phyloP scores from a whole-genome alignment of 2,329 filamentous ascomycete species.

The Sporothrix sp. region DNA sequence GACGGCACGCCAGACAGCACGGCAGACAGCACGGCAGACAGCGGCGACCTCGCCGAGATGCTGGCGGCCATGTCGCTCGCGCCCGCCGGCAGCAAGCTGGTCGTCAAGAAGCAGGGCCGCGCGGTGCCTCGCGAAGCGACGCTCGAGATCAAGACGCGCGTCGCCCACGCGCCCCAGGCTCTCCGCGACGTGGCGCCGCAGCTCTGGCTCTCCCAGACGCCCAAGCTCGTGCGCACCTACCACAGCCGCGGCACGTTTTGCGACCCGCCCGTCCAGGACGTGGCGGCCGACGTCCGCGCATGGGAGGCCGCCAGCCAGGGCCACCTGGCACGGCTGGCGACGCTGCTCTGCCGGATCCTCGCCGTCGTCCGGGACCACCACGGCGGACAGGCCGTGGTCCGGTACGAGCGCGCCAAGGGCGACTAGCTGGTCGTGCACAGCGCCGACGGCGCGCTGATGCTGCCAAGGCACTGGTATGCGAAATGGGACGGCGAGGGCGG shows the following conservation, averaged over 20 bases:
- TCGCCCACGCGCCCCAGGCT: neutral
- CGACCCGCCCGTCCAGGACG: neutral
- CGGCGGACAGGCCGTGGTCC: neutral
- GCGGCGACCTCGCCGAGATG: neutral
- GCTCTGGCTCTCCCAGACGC: slow-evolving; percentile 8
- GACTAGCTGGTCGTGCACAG: neutral
- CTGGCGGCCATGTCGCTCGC: neutral
- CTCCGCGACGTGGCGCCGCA: slow-evolving; percentile 15
- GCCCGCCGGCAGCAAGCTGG: neutral
- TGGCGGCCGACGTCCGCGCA: neutral
- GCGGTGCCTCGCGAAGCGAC: neutral
- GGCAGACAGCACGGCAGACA: neutral
- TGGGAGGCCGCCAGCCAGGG: neutral
- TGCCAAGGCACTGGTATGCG: neutral
- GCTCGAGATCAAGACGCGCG: neutral
- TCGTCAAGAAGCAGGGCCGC: neutral
- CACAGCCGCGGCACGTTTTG: neutral
- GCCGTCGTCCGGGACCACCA: neutral
- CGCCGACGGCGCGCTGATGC: neutral
- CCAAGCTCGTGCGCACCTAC: slow-evolving; percentile 5
- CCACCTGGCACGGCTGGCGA: neutral
- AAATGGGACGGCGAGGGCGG: neutral
- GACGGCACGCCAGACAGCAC: neutral
- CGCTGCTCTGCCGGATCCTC: neutral
- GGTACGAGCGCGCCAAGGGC: neutral